Evolutionary conservation across 192 early-diverging fungal species (phyloP), one percentile per base, ranked within the genome.

Genomic region (Podila horticola): DNA sequence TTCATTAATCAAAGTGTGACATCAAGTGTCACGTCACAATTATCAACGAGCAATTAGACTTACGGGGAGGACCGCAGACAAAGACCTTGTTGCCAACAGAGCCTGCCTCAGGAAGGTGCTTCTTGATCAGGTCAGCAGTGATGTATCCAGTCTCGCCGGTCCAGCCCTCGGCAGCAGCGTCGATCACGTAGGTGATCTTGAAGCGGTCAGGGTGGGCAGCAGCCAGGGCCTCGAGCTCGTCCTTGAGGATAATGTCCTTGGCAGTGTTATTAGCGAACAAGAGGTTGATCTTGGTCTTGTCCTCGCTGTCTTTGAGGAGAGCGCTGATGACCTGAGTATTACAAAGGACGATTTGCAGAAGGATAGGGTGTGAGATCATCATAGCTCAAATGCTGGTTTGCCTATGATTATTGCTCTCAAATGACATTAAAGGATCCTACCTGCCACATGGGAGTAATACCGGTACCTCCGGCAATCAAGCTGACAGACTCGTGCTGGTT

Each of bases 381-480:
- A n/a, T 0, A 10, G 24, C n/a, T 24, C 8, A 55, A 26, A 55
- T 1, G 10, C 52, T 1, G 24, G 52, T 11, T 24, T 45, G 41
- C n/a, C n/a, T n/a, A 2, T 45, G 5, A 26, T 5, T 3, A 22
- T 41, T 41, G 41, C 41, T 45, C 13, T 15, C 2, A 45, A 17
- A 45, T 45, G 34, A 36, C 34, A 10, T 8, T 36, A 10, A 36
- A 10, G 15, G n/a, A 4, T 3, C 24, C 1, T 55, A 55, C 52
- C 59, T 81, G 77, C 62, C 72, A 49, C 88, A 90, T 91, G 59
- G 92, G 92, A 8, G 93, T 93, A 72, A 95, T 90, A 64, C 92
- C 93, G 26, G 92, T 88, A 13, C 94, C 94, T 51, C 92, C 94
- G 59, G 93, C 92, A 72, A 95, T 85, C 87, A 95, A 82, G 52